A percentile compares a stretch with the other conserved stretches of the same genome.
These are phyloP conservation scores for Trypanosoma grayi DNA, from an alignment of 208 protist species.

Conservation along the genomic window DNA sequence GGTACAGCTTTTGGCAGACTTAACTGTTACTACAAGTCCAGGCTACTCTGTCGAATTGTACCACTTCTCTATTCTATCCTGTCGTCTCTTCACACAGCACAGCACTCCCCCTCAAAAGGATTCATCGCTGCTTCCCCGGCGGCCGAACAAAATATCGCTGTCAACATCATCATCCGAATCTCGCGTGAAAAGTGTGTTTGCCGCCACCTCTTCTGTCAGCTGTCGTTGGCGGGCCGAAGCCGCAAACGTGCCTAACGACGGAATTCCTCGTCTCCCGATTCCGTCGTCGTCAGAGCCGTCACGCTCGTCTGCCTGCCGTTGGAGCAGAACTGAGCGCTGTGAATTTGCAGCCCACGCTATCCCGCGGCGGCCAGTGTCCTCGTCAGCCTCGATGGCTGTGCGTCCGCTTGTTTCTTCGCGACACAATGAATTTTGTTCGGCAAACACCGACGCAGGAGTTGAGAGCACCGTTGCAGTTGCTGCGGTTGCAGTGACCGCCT, in stretches of 20 bases:
- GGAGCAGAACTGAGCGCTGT: constrained; percentile 35
- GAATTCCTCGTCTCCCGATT: background rate
- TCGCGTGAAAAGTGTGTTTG: background rate
- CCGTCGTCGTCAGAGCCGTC: background rate
- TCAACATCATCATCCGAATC: constrained; percentile 23
- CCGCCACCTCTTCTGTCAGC: background rate
- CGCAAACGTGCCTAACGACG: constrained; percentile 9
- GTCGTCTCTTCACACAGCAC: background rate
- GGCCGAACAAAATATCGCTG: constrained; percentile 25
- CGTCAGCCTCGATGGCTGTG: constrained; percentile 27
- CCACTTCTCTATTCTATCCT: too few species aligned
- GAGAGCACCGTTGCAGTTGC: background rate
- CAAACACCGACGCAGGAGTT: background rate
- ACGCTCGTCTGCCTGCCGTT: constrained; percentile 17
- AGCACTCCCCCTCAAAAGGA: constrained; percentile 14
- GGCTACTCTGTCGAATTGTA: too few species aligned
- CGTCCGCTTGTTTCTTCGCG: constrained; percentile 32
- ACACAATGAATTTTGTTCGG: background rate
- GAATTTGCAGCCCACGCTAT: constrained; percentile 62
- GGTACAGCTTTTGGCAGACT: too few species aligned
- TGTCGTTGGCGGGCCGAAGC: constrained; percentile 1
- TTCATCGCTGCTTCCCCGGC: constrained; percentile 19
- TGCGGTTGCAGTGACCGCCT: background rate
- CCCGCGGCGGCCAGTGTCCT: constrained; percentile 33
- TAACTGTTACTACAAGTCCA: too few species aligned